These are phyloP conservation scores for Kwoniella newhampshirensis DNA, from an alignment of 768 basidiomycete species.

Conservation along the genomic window DNA sequence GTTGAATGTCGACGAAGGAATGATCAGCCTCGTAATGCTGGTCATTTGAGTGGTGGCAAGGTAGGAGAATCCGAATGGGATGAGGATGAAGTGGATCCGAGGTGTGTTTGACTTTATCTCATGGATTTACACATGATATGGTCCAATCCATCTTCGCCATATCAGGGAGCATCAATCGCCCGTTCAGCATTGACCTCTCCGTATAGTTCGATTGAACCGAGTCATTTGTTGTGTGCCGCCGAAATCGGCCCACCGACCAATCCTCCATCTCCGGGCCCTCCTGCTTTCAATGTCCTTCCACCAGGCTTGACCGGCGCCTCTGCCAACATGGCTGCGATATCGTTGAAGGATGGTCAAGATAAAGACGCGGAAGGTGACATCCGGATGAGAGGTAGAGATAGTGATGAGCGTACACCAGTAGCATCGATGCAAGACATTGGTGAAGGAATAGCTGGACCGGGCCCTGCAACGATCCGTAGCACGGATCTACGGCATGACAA, in stretches of 20 bases:
- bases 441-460: not conserved
- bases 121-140: too few relatives aligned
- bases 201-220: conserved; percentile 31
- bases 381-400: conserved; percentile 1
- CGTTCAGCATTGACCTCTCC: not conserved
- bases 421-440: not conserved
- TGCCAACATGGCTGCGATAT: not conserved
- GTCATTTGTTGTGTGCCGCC: conserved; percentile 36
- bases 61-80: conserved; percentile 15
- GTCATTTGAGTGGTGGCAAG: too few relatives aligned
- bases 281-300: too few relatives aligned
- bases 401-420: too few relatives aligned
- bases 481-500: not conserved
- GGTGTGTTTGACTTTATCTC: conserved; percentile 19
- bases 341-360: not conserved
- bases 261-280: too few relatives aligned
- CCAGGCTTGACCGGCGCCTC: not conserved
- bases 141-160: too few relatives aligned
- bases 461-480: conserved; percentile 1
- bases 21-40: not conserved
- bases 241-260: conserved; percentile 18
- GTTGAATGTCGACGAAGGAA: conserved; percentile 23
- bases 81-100: conserved; percentile 38
- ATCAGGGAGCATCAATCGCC: too few relatives aligned
- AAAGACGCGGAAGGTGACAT: conserved; percentile 1